These are phyloP conservation scores for Microcyclosporella mali DNA, from an alignment of 2,329 filamentous ascomycete genomes.

Conservation along the genomic window DNA sequence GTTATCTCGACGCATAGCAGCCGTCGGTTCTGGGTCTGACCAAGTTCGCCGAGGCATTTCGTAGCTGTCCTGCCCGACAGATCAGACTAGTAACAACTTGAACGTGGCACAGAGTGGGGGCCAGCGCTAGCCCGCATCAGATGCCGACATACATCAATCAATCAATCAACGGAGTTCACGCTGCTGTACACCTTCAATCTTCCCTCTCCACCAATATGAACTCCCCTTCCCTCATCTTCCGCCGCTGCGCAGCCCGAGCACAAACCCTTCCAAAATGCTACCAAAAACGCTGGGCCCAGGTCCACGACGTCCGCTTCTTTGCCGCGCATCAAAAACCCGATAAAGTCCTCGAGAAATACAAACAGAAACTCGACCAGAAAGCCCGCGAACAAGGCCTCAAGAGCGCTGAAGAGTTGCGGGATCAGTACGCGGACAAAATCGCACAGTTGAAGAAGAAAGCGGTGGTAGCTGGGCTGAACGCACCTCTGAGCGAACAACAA, in stretches of 20 bases:
- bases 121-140: no score
- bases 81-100: no score
- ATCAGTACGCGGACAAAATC: conserved; percentile 82
- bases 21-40: no score
- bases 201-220: conserved; percentile 10
- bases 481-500: conserved; percentile 32
- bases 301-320: conserved; percentile 86
- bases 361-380: conserved; percentile 75
- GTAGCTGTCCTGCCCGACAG: no score
- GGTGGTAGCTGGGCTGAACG: conserved; percentile 47
- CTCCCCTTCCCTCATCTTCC: conserved; percentile 20
- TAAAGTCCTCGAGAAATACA: conserved; percentile 73
- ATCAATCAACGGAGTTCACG: no score
- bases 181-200: not conserved
- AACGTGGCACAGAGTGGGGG: no score
- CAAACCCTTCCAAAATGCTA: conserved; percentile 23
- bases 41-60: no score
- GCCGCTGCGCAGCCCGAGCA: conserved; percentile 16
- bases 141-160: no score
- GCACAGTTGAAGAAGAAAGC: conserved; percentile 62
- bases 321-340: conserved; percentile 65
- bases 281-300: conserved; percentile 83
- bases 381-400: conserved; percentile 64
- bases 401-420: conserved; percentile 69
- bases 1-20: no score